Conservation (phyloP, 768 basidiomycete genomes). For the Mycena rebaudengoi region DNA sequence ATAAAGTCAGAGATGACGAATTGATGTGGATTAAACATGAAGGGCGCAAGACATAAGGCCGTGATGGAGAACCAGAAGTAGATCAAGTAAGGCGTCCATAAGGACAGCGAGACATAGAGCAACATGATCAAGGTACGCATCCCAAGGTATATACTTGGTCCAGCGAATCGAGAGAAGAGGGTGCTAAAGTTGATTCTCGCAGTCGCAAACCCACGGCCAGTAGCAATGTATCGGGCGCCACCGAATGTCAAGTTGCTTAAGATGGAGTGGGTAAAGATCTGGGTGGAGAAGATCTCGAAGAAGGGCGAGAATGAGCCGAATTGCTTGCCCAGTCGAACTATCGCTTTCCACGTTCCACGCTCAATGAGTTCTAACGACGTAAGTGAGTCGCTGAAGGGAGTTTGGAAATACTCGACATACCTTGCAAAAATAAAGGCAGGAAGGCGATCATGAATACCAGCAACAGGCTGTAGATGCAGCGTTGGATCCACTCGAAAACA, state of each 20-base stretch:
- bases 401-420: slow-evolving; percentile 48
- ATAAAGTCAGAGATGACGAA: slow-evolving; percentile 97
- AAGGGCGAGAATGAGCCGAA: slow-evolving; percentile 93
- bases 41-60: slow-evolving; percentile 92
- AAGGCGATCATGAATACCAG: slow-evolving; percentile 98
- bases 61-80: slow-evolving; percentile 99
- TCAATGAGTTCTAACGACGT: slow-evolving; percentile 83
- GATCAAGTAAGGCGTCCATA: slow-evolving; percentile 92
- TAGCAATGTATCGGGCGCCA: slow-evolving; percentile 98
- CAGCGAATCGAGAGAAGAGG: slow-evolving; percentile 97
- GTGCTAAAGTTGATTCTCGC: slow-evolving; percentile 94
- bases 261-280: slow-evolving; percentile 98
- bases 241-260: slow-evolving; percentile 96
- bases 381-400: slow-evolving; percentile 22
- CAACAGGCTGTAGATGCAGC: slow-evolving; percentile 97
- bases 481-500: slow-evolving; percentile 94
- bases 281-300: slow-evolving; percentile 98
- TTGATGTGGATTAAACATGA: slow-evolving; percentile 99
- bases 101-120: slow-evolving; percentile 90
- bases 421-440: slow-evolving; percentile 94
- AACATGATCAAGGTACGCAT: slow-evolving; percentile 92
- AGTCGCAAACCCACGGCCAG: slow-evolving; percentile 98
- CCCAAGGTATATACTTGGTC: slow-evolving; percentile 97
- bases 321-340: slow-evolving; percentile 92
- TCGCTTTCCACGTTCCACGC: slow-evolving; percentile 91